Conservation (phyloP, 768 basidiomycete species). For the Leccinum longicurvipes region DNA sequence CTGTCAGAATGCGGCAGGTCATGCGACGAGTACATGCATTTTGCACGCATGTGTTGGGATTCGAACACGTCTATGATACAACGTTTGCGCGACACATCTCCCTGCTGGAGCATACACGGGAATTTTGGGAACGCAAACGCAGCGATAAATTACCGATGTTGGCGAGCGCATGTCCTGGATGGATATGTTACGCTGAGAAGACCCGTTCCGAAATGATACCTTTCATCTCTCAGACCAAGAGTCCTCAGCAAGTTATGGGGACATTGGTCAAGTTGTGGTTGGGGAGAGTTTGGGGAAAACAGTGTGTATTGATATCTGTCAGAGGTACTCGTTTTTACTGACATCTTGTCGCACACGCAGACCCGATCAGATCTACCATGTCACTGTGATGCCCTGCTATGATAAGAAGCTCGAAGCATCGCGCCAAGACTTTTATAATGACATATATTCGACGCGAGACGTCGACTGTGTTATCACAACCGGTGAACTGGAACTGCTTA, state of each 20-base stretch:
- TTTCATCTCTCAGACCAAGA: constrained; percentile 84
- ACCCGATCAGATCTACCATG: constrained; percentile 89
- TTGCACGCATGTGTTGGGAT: constrained; percentile 63
- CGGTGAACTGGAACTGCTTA: constrained; percentile 84
- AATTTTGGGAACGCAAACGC: constrained; percentile 72
- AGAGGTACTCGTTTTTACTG: neutral
- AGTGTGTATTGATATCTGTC: constrained; percentile 44
- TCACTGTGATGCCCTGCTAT: constrained; percentile 98
- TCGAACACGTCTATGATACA: constrained; percentile 86
- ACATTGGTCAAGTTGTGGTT: constrained; percentile 90
- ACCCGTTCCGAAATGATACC: constrained; percentile 92
- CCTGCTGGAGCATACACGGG: constrained; percentile 74
- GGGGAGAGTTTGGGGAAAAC: constrained; percentile 58
- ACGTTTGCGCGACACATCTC: constrained; percentile 91
- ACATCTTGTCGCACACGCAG: constrained; percentile 36
- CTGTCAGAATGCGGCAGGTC: constrained; percentile 53
- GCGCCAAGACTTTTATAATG: constrained; percentile 86
- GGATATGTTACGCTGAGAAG: constrained; percentile 99
- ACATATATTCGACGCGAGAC: constrained; percentile 78
- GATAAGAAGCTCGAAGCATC: constrained; percentile 99
- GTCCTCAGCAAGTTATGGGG: constrained; percentile 94
- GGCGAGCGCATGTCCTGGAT: constrained; percentile 95
- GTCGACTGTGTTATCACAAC: constrained; percentile 98
- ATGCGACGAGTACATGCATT: constrained; percentile 72
- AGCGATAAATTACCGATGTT: constrained; percentile 71